These are phyloP conservation scores for Skeletonema tropicum DNA, from an alignment of 108 stramenopile species.

Conservation along the genomic window DNA sequence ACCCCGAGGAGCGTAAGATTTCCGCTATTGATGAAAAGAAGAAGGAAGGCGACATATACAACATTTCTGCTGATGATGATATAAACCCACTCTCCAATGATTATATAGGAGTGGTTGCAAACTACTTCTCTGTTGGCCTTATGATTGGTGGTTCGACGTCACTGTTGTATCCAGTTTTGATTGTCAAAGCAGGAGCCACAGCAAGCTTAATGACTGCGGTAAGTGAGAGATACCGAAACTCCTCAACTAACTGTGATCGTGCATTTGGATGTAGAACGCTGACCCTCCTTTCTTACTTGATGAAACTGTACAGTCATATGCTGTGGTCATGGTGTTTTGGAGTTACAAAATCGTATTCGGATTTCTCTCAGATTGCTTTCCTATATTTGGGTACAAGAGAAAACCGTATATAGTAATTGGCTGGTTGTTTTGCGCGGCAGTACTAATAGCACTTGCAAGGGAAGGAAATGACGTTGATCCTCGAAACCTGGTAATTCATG, in stretches of 20 bases:
- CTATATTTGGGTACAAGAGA: constrained; percentile 55
- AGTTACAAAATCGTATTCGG: constrained; percentile 59
- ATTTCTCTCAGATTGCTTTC: constrained; percentile 54
- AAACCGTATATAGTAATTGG: constrained; percentile 60
- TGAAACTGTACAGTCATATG: constrained; percentile 22
- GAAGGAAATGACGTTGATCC: constrained; percentile 42
- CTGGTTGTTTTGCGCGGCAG: constrained; percentile 42
- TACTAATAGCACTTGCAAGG: constrained; percentile 32
- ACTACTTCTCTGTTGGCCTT: constrained; percentile 55
- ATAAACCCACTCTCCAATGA: constrained; percentile 49
- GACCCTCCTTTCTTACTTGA: too few species aligned
- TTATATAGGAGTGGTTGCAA: constrained; percentile 44
- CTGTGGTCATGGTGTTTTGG: constrained; percentile 54
- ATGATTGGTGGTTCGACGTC: constrained; percentile 49
- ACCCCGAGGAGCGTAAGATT: constrained; percentile 15
- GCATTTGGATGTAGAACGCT: too few species aligned
- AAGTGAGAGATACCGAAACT: too few species aligned
- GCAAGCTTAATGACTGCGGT: constrained; percentile 41
- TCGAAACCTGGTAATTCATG: constrained; percentile 31
- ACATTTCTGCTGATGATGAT: constrained; percentile 26
- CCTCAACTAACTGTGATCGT: too few species aligned
- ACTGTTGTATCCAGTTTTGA: constrained; percentile 49
- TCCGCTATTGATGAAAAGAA: constrained; percentile 9
- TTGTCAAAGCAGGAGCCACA: constrained; percentile 45
- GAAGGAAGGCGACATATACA: constrained; percentile 30